Percentiles rank a stretch among this genome's conserved stretches.
Evolutionary conservation across 768 basidiomycete genomes (phyloP).

Genomic region (Xerocomus spinulosus): DNA sequence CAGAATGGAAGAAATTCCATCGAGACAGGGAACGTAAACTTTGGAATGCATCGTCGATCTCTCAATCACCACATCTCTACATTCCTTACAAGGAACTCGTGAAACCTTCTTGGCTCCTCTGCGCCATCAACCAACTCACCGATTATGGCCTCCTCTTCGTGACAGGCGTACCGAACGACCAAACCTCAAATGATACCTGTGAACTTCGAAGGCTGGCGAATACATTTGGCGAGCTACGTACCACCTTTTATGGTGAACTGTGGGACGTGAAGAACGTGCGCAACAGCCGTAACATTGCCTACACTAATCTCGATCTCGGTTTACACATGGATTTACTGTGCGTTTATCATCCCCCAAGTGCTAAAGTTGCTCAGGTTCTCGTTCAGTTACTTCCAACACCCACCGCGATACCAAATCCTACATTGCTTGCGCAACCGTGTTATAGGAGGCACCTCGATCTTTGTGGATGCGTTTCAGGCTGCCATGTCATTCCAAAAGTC

Average conservation of each 20-base stretch:
- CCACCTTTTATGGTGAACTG: slow-evolving; percentile 84
- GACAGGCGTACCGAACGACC: slow-evolving; percentile 57
- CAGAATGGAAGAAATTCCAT: slow-evolving; percentile 40
- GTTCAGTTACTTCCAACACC: slow-evolving; percentile 80
- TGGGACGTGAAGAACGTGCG: slow-evolving; percentile 83
- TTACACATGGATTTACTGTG: slow-evolving; percentile 91
- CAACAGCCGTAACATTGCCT: slow-evolving; percentile 87
- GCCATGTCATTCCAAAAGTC: slow-evolving; percentile 48
- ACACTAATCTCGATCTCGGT: slow-evolving; percentile 85
- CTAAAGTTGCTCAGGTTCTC: slow-evolving; percentile 4
- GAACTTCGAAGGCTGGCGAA: slow-evolving; percentile 63
- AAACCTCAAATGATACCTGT: slow-evolving; percentile 58
- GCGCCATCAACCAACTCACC: slow-evolving; percentile 65
- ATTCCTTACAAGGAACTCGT: slow-evolving; percentile 51
- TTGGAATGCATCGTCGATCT: slow-evolving; percentile 46
- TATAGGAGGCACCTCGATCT: slow-evolving; percentile 76
- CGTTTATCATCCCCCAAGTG: slow-evolving; percentile 33
- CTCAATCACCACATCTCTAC: slow-evolving; percentile 42
- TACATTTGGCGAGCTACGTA: slow-evolving; percentile 69
- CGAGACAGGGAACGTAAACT: slow-evolving; percentile 33
- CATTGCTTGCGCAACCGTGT: slow-evolving; percentile 88
- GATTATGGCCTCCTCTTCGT: slow-evolving; percentile 72
- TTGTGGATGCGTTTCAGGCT: slow-evolving; percentile 74
- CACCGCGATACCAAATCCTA: slow-evolving; percentile 88
- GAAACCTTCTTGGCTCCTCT: slow-evolving; percentile 43